Conservation (phyloP, 306 rosid species). For the Vigna radiata region DNA sequence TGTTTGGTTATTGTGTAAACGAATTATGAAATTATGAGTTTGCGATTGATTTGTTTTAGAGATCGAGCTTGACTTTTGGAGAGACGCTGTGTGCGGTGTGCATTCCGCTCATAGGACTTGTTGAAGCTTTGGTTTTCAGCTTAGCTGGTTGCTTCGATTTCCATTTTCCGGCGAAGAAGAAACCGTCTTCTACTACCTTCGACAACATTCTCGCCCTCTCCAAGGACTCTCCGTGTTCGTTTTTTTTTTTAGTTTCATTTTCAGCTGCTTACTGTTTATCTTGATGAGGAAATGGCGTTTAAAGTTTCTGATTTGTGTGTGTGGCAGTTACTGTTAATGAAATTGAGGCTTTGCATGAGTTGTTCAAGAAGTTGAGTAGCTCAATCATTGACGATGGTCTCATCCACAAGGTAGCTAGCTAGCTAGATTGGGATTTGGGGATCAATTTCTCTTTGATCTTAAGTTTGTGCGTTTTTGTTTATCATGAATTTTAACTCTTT, state of each 20-base stretch:
- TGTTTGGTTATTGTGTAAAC: background rate
- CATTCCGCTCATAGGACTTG: constrained; percentile 54
- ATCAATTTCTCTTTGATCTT: constrained; percentile 1
- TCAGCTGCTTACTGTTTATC: background rate
- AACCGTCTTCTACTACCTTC: constrained; percentile 28
- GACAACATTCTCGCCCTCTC: constrained; percentile 63
- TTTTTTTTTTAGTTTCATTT: background rate
- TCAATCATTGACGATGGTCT: constrained; percentile 71
- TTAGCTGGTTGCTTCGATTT: constrained; percentile 58
- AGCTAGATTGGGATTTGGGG: constrained; percentile 33
- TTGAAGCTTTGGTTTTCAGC: constrained; percentile 49
- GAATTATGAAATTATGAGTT: too few species aligned
- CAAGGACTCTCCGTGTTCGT: constrained; percentile 61
- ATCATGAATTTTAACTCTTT: constrained; percentile 10
- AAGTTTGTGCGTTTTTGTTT: background rate
- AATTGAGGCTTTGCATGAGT: constrained; percentile 71
- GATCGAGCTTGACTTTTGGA: constrained; percentile 55
- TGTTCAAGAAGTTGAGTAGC: constrained; percentile 72
- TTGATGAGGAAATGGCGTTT: background rate
- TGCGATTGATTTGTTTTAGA: constrained; percentile 18
- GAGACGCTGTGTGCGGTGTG: constrained; percentile 54
- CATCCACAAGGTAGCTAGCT: constrained; percentile 65
- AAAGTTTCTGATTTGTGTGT: constrained; percentile 4
- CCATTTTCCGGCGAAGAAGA: background rate
- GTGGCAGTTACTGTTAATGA: constrained; percentile 71